Percentiles rank a stretch among this genome's conserved stretches.
These are phyloP conservation scores for Monosporascus sp. DNA, from an alignment of 2,329 filamentous ascomycete genomes.

Conservation along the genomic window DNA sequence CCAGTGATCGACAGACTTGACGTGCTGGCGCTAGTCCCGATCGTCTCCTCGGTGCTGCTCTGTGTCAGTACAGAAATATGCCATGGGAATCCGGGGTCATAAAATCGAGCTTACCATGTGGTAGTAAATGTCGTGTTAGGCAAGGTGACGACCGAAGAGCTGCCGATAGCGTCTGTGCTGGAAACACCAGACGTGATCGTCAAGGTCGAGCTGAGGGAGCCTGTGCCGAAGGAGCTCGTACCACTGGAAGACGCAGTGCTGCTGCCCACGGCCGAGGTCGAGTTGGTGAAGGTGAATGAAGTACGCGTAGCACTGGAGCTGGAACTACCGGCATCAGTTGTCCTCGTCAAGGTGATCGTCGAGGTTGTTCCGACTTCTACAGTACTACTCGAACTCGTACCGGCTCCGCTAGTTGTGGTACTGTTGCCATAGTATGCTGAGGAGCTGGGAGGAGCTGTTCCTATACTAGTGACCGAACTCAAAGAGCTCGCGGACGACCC, in stretches of 20 bases:
- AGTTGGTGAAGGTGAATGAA: constrained; percentile 2
- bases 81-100: background rate
- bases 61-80: background rate
- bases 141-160: constrained; percentile 1
- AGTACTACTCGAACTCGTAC: background rate
- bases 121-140: constrained; percentile 1
- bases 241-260: background rate
- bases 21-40: background rate
- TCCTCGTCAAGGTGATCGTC: background rate
- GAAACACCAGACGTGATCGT: background rate
- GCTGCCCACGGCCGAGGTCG: background rate
- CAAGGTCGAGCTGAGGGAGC: background rate
- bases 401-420: background rate
- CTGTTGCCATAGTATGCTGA: background rate
- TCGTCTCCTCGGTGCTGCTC: constrained; percentile 8
- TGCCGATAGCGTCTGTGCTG: constrained; percentile 1
- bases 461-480: constrained; percentile 1
- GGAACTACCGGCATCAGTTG: background rate
- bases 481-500: constrained; percentile 4
- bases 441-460: background rate
- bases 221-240: background rate
- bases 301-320: constrained; percentile 1
- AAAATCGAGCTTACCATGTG: constrained; percentile 9
- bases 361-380: background rate
- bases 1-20: background rate